phyloP scores from a whole-genome alignment of 306 rosid species.

The Vigna hirtella region DNA sequence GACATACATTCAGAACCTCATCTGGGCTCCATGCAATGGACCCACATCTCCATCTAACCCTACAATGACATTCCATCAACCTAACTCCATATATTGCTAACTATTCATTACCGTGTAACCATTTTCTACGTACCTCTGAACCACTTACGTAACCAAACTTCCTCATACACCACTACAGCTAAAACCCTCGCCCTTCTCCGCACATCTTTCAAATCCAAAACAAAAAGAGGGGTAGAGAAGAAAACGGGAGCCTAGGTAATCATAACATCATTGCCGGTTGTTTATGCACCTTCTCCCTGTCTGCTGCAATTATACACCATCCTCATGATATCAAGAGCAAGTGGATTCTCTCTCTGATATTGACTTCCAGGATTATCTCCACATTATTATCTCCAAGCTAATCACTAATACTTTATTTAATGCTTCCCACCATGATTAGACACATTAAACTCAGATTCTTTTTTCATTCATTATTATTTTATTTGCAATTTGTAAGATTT shows the following conservation, averaged over 20 bases:
- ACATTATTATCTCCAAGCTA: conserved; percentile 4
- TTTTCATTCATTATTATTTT: too few species aligned
- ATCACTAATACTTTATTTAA: not conserved
- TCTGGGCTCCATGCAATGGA: conserved; percentile 63
- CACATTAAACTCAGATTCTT: too few species aligned
- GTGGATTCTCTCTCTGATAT: conserved; percentile 30
- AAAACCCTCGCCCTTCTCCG: not conserved
- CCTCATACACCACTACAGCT: conserved; percentile 44
- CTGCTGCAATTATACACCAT: conserved; percentile 41
- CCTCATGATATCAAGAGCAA: conserved; percentile 24
- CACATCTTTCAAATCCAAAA: not conserved
- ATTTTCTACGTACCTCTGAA: conserved; percentile 70
- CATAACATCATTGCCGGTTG: conserved; percentile 46
- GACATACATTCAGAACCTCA: conserved; percentile 56
- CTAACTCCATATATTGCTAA: conserved; percentile 29
- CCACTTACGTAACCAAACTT: conserved; percentile 59
- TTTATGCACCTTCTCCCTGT: conserved; percentile 48
- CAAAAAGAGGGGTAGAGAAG: not conserved
- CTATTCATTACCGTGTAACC: conserved; percentile 19
- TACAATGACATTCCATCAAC: conserved; percentile 84
- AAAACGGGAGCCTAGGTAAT: not conserved
- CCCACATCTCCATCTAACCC: conserved; percentile 79
- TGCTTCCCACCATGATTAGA: too few species aligned
- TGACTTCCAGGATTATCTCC: not conserved
- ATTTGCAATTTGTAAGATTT: too few species aligned